phyloP scores from a whole-genome alignment of 331 rosid species.

The Quercus tomentella region DNA sequence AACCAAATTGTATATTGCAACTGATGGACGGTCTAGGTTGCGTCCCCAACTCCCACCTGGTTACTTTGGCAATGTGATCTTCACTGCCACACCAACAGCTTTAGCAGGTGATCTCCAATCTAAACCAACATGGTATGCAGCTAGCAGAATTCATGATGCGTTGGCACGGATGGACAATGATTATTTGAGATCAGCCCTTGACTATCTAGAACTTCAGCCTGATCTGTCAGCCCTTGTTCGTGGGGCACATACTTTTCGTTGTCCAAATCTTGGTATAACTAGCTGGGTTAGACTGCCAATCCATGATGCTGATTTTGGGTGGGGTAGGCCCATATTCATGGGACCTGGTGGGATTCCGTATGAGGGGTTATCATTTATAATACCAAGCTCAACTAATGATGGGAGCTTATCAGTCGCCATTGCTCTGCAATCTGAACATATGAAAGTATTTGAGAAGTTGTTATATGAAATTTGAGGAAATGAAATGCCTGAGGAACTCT shows the following conservation, averaged over 20 bases:
- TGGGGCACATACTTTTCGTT: slow-evolving; percentile 75
- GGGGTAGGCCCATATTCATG: slow-evolving; percentile 99
- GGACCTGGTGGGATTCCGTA: slow-evolving; percentile 93
- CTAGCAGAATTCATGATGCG: slow-evolving; percentile 69
- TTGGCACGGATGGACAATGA: slow-evolving; percentile 68
- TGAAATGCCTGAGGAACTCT: neutral
- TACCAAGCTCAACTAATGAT: slow-evolving; percentile 69
- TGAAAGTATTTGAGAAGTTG: slow-evolving; percentile 67
- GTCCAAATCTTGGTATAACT: slow-evolving; percentile 93
- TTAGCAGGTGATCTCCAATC: slow-evolving; percentile 67
- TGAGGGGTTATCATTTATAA: slow-evolving; percentile 69
- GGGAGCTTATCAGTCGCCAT: slow-evolving; percentile 79
- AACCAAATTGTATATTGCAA: slow-evolving; percentile 73
- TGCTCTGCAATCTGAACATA: slow-evolving; percentile 69
- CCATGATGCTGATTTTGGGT: slow-evolving; percentile 94
- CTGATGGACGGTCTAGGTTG: slow-evolving; percentile 83
- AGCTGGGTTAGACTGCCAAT: slow-evolving; percentile 92
- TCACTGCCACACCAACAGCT: slow-evolving; percentile 76
- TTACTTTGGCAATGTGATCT: slow-evolving; percentile 89
- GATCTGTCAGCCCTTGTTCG: slow-evolving; percentile 79
- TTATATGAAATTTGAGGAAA: slow-evolving; percentile 54
- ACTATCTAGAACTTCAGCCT: slow-evolving; percentile 79
- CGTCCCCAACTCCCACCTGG: slow-evolving; percentile 82
- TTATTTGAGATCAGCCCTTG: slow-evolving; percentile 81
- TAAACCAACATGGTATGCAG: slow-evolving; percentile 86